Percentiles rank a stretch among this genome's conserved stretches.
Evolutionary conservation across 2,329 filamentous ascomycete genomes (phyloP).

Genomic region (Chalaropsis ovoidea): DNA sequence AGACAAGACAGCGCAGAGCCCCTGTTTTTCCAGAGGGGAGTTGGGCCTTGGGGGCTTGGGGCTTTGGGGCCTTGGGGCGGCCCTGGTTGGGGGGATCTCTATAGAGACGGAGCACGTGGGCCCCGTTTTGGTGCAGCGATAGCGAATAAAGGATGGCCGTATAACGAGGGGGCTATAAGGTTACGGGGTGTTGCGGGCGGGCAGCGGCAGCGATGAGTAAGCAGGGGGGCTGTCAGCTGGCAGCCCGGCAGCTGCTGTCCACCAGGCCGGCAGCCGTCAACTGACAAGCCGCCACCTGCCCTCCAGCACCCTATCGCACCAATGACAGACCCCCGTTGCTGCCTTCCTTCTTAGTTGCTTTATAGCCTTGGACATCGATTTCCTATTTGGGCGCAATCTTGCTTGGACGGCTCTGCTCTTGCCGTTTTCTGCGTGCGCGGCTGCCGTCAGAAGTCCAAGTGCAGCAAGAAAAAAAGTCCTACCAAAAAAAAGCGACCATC

Average conservation of each 20-base stretch:
- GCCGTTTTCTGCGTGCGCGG: not conserved
- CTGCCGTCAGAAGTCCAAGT: constrained; percentile 1
- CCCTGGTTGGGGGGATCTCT: not conserved
- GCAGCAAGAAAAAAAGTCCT: not conserved
- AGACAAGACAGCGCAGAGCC: not conserved
- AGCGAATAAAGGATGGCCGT: not conserved
- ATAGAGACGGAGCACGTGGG: constrained; percentile 6
- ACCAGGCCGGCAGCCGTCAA: no score
- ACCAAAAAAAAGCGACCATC: constrained; percentile 3
- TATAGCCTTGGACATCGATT: not conserved
- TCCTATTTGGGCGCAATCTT: not conserved
- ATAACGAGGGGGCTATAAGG: not conserved
- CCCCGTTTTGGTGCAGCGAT: not conserved
- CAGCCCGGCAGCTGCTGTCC: not conserved
- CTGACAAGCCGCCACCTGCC: not conserved
- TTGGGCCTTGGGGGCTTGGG: not conserved
- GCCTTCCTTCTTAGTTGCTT: not conserved
- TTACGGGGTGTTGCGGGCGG: not conserved
- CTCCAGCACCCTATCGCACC: not conserved
- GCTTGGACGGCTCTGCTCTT: not conserved
- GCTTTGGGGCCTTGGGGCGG: not conserved
- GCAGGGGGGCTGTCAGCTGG: not conserved
- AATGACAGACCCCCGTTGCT: not conserved
- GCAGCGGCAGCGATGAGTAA: no score
- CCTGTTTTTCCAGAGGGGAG: not conserved